Percentiles rank a stretch among this genome's conserved stretches.
These are phyloP conservation scores for Hyaloperonospora arabidopsidis DNA, from an alignment of 352 stramenopile genomes.

Conservation along the genomic window DNA sequence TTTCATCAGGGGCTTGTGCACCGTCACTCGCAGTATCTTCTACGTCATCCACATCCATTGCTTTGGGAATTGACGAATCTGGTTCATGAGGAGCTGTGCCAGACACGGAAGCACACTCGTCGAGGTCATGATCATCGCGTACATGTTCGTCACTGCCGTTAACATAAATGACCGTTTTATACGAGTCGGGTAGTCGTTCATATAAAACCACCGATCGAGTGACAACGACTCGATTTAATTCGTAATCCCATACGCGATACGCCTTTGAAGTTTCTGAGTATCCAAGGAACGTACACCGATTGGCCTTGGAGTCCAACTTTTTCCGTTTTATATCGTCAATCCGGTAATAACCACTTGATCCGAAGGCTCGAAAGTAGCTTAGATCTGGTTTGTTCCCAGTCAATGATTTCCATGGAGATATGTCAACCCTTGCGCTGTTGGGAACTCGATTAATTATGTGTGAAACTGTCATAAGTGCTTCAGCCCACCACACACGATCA, in stretches of 20 bases:
- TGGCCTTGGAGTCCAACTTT: background rate
- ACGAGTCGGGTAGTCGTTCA: background rate
- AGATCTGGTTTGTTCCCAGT: too few relatives aligned
- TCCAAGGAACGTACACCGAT: background rate
- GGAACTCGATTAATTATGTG: background rate
- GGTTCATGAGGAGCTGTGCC: too few relatives aligned
- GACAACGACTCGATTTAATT: background rate
- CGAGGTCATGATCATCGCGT: background rate
- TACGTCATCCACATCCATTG: too few relatives aligned
- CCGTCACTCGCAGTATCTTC: too few relatives aligned
- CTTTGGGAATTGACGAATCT: too few relatives aligned
- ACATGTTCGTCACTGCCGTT: too few relatives aligned
- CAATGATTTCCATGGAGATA: too few relatives aligned
- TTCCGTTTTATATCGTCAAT: background rate
- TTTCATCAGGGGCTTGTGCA: too few relatives aligned
- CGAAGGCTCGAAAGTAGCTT: background rate
- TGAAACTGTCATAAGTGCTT: background rate
- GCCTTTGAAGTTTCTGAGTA: background rate
- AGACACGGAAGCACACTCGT: background rate
- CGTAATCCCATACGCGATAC: background rate
- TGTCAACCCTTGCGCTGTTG: background rate
- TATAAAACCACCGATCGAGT: background rate
- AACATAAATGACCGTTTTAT: too few relatives aligned
- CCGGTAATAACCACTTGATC: background rate
- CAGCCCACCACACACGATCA: background rate